Base-by-base conservation (phyloP, 2,329 filamentous ascomycete species). In the Diaporthe australafricana region DNA sequence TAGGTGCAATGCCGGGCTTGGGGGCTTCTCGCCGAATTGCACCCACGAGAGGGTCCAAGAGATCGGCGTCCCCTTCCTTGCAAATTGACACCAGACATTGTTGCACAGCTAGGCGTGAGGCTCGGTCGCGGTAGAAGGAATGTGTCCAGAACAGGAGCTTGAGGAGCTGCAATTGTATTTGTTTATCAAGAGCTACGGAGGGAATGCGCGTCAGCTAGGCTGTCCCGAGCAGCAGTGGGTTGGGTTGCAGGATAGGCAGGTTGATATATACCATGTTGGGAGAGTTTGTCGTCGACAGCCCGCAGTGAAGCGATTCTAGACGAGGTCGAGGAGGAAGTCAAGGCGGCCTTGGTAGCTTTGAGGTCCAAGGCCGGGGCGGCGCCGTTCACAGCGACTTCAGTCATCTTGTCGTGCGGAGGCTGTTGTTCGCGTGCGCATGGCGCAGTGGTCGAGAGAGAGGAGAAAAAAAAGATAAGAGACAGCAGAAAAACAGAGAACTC, bases 111-210 rank as follows among this genome's bases (percentile, higher is more conserved):
- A 91, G 88, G 76, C 96, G 90, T 55, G 96, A 98, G 75, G 90
- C 86, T 77, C 95, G 91, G 83, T 99, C 96, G 82, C 91, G 85
- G 82, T 98, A 99, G 77, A 93, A 90, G 73, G 94, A 90, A 79
- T 98, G 95, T 66, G 95, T 98, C 80, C 91, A 90, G 84, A 98
- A 96, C 40, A 99, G 89, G 42, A 95, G 85, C 73, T 90, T 88
- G 74, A 97, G 84, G 67, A 96, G 81, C 72, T 82, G 80, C 65
- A 86, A 83, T 70, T 90, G 83, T 67, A 87, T 81, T 56, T 86
- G 81, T 80, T 82, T 80, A 71, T 87, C 84, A 77, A 87, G 80
- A 72, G 84, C 87, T 88, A 76, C 50, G 74, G 70, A 40, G 55
- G 72, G 38, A 55, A 62, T 47, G 42, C n/a, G 30, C 22, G 70